Evolutionary conservation across 2,329 filamentous ascomycete species (phyloP).

Genomic region (Madurella mycetomatis): DNA sequence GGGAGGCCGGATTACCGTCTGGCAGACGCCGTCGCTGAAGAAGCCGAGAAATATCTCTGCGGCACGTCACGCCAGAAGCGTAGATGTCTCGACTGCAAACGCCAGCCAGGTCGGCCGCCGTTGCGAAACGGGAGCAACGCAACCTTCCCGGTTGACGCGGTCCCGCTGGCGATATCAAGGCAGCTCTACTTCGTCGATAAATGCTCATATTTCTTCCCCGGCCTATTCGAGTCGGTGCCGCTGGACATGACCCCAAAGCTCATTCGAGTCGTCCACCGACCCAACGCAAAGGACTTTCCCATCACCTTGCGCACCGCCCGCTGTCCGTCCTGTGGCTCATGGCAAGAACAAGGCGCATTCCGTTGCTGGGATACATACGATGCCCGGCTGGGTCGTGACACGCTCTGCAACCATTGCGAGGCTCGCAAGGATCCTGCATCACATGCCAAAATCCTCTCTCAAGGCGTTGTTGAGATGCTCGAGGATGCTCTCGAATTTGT

Average conservation of each 20-base stretch:
- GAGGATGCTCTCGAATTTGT: neutral
- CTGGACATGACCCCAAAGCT: neutral
- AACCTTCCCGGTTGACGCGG: too few relatives aligned
- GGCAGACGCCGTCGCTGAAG: neutral
- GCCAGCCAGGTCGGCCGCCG: neutral
- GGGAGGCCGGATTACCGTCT: neutral
- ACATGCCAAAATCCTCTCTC: neutral
- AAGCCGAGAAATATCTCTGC: neutral
- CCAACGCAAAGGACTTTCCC: neutral
- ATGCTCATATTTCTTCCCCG: constrained; percentile 5
- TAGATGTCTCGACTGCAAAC: constrained; percentile 16
- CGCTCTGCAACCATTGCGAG: constrained; percentile 9
- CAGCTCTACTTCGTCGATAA: neutral
- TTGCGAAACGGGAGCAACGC: neutral
- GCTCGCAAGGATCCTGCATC: neutral
- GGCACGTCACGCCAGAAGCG: constrained; percentile 15
- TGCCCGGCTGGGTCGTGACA: neutral
- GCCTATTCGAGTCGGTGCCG: neutral
- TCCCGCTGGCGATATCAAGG: constrained; percentile 4
- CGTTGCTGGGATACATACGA: neutral
- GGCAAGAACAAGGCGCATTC: constrained; percentile 10
- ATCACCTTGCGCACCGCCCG: neutral
- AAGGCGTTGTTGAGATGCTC: neutral
- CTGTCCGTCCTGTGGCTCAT: constrained; percentile 9
- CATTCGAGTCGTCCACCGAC: neutral